Evolutionary conservation across 1,139 yeast species (phyloP).

Genomic region (Chernovozyma aurita): DNA sequence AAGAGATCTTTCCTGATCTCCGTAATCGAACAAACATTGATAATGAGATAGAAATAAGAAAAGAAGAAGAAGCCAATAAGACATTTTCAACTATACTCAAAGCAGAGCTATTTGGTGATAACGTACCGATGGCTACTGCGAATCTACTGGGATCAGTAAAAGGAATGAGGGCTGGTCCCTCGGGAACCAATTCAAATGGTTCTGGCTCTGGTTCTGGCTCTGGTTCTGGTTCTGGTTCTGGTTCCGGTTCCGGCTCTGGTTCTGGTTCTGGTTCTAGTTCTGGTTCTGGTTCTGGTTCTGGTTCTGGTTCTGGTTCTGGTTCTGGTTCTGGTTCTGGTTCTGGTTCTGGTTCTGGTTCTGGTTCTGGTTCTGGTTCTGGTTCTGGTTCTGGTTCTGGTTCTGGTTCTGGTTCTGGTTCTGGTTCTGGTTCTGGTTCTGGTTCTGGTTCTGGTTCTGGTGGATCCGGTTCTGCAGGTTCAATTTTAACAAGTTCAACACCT

Average conservation of each 20-base stretch:
- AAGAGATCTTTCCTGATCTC: conserved; percentile 38
- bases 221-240: neutral
- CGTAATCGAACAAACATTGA: conserved; percentile 25
- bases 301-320: conserved; percentile 1
- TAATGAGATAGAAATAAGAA: conserved; percentile 62
- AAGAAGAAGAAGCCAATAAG: conserved; percentile 79
- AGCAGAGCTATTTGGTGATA: conserved; percentile 89
- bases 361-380: neutral
- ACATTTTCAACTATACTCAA: conserved; percentile 83
- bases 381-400: conserved; percentile 1
- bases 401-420: conserved; percentile 1
- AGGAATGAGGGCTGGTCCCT: conserved; percentile 1
- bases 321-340: conserved; percentile 1
- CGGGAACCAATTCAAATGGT: neutral
- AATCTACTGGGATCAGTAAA: conserved; percentile 13
- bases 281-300: neutral
- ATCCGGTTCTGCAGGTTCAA: neutral
- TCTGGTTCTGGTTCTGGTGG: neutral
- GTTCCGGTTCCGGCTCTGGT: neutral
- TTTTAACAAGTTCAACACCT: conserved; percentile 16
- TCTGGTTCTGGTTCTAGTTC: neutral
- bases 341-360: neutral
- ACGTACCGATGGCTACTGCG: conserved; percentile 57
- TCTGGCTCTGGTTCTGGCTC: conserved; percentile 1
- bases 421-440: neutral